Conservation (phyloP, 257 asterid genomes). For the Scutellaria baicalensis region DNA sequence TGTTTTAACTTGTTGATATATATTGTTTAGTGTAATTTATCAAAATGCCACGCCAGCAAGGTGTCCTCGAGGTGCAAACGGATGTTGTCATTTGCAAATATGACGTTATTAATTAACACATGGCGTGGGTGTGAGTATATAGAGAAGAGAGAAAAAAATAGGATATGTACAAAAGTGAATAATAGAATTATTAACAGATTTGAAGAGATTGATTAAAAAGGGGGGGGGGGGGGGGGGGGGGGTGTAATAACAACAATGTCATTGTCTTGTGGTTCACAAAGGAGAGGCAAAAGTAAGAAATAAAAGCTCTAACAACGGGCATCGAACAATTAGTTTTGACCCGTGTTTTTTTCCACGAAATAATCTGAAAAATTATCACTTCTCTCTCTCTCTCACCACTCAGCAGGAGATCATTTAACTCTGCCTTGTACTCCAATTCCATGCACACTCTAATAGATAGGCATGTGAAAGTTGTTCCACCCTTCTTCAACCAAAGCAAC, state of each 20-base stretch:
- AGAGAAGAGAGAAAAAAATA: too few species aligned
- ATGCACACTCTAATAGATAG: constrained; percentile 26
- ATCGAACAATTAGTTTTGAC: constrained; percentile 7
- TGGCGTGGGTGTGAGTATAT: too few species aligned
- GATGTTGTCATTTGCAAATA: too few species aligned
- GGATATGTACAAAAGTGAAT: too few species aligned
- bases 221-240: too few species aligned
- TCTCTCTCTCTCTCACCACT: background rate
- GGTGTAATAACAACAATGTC: background rate
- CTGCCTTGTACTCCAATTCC: constrained; percentile 21
- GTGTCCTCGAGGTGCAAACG: too few species aligned
- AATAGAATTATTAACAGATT: background rate
- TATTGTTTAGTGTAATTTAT: too few species aligned
- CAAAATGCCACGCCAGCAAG: too few species aligned
- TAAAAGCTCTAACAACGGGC: background rate
- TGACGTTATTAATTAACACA: too few species aligned
- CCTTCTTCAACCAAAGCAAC: constrained; percentile 24
- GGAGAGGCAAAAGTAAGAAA: background rate
- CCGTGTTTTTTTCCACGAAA: constrained; percentile 16
- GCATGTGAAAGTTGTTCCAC: constrained; percentile 19
- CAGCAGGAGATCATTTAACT: background rate
- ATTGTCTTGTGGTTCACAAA: background rate
- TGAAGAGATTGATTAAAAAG: background rate
- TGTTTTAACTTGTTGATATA: too few species aligned
- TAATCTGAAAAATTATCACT: constrained; percentile 3